Percentiles rank a stretch among this genome's conserved stretches.
Evolutionary conservation across 306 rosid species (phyloP).

Genomic region (Vigna angularis): DNA sequence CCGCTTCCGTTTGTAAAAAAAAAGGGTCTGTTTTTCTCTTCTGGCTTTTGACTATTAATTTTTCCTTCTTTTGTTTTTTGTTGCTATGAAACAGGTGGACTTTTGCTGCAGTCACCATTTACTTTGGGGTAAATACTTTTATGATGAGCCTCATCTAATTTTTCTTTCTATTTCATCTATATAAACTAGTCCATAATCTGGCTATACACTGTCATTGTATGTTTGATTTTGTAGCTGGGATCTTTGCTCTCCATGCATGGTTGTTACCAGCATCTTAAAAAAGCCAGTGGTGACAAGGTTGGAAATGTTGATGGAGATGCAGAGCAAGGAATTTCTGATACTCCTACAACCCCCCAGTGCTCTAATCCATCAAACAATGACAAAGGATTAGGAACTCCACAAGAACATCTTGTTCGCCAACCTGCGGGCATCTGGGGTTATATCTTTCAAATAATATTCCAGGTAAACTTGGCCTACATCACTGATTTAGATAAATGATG

Average conservation of each 20-base stretch:
- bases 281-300: conserved; percentile 82
- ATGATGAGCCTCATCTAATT: conserved; percentile 31
- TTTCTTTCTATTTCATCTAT: not conserved
- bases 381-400: conserved; percentile 49
- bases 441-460: conserved; percentile 85
- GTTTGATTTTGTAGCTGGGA: conserved; percentile 69
- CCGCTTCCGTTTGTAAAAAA: not conserved
- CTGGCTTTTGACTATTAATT: conserved; percentile 34
- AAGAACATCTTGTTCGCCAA: conserved; percentile 53
- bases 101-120: conserved; percentile 74
- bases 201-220: conserved; percentile 6
- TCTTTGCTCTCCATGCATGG: conserved; percentile 84
- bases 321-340: conserved; percentile 64
- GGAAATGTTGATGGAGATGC: conserved; percentile 75
- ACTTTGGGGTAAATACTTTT: conserved; percentile 84
- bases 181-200: conserved; percentile 7
- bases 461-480: conserved; percentile 53
- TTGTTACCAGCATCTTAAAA: conserved; percentile 79
- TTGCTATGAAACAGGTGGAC: conserved; percentile 81
- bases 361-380: conserved; percentile 47
- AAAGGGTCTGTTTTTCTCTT: conserved; percentile 23
- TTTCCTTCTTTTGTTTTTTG: conserved; percentile 14
- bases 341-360: conserved; percentile 43
- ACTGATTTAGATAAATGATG: not conserved
- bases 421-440: conserved; percentile 85